phyloP scores from a whole-genome alignment of 1,139 yeast species.

The Diutina rugosa region DNA sequence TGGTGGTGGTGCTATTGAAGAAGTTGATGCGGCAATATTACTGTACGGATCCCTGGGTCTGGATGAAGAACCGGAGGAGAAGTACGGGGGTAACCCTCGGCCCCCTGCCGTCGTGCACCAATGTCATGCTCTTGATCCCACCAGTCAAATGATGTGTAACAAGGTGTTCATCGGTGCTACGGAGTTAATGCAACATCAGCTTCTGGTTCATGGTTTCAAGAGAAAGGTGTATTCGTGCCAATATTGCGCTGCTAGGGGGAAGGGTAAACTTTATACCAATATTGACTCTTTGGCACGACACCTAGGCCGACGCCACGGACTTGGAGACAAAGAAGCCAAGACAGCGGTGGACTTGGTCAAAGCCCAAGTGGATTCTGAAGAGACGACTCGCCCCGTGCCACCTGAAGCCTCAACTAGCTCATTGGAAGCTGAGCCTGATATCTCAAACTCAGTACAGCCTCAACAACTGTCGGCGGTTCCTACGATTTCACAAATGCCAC shows the following conservation, averaged over 20 bases:
- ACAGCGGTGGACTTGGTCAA: conserved; percentile 37
- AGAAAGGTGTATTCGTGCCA: conserved; percentile 31
- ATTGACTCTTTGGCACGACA: conserved; percentile 36
- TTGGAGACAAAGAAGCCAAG: conserved; percentile 34
- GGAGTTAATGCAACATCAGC: conserved; percentile 33
- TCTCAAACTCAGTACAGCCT: neutral
- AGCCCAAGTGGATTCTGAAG: conserved; percentile 8
- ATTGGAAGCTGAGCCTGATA: neutral
- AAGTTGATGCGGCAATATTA: neutral
- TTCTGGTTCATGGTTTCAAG: conserved; percentile 35
- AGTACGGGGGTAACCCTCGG: neutral
- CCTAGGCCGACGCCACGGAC: conserved; percentile 32
- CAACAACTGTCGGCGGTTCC: neutral
- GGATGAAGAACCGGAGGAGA: neutral
- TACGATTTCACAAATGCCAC: neutral
- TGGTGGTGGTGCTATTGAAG: neutral
- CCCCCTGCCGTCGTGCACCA: conserved; percentile 15
- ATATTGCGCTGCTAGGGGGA: conserved; percentile 25
- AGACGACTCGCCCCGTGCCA: neutral
- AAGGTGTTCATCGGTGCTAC: conserved; percentile 34
- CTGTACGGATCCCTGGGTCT: neutral
- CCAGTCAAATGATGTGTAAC: conserved; percentile 17
- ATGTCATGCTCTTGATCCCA: conserved; percentile 27
- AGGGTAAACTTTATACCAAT: conserved; percentile 31
- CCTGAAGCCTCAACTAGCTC: neutral